Percentiles rank a stretch among this genome's conserved stretches.
Conservation (phyloP, 345 rosid genomes). For the Rhodamnia rubescens region DNA sequence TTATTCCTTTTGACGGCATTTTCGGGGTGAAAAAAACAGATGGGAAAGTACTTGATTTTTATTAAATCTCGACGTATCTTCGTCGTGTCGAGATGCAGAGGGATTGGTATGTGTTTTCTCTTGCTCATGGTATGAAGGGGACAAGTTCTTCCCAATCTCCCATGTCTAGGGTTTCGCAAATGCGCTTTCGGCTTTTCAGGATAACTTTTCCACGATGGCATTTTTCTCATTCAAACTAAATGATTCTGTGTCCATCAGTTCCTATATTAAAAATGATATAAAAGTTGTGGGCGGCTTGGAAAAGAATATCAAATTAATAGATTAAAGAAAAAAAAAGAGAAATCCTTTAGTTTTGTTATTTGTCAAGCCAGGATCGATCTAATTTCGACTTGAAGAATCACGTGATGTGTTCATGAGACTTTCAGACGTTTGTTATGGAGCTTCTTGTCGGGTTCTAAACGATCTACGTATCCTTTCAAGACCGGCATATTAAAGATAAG, state of each 20-base stretch:
- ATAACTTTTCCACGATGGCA: not conserved
- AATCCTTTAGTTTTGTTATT: not conserved
- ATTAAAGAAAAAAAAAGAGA: not conserved
- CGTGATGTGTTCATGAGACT: not conserved
- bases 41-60: too few relatives aligned
- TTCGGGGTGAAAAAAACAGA: not conserved
- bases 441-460: not conserved
- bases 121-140: not conserved
- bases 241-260: not conserved
- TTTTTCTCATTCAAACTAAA: not conserved
- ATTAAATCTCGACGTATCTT: not conserved
- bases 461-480: not conserved
- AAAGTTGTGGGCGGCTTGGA: not conserved
- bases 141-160: not conserved
- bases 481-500: not conserved
- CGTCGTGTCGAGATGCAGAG: not conserved
- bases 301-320: not conserved
- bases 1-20: not conserved
- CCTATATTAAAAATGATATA: not conserved
- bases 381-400: not conserved
- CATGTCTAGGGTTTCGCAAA: not conserved
- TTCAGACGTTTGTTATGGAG: not conserved
- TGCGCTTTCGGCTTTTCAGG: not conserved
- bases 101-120: not conserved
- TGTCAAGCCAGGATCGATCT: not conserved